Conservation (phyloP, 768 basidiomycete species). For the Tricholoma sp. region DNA sequence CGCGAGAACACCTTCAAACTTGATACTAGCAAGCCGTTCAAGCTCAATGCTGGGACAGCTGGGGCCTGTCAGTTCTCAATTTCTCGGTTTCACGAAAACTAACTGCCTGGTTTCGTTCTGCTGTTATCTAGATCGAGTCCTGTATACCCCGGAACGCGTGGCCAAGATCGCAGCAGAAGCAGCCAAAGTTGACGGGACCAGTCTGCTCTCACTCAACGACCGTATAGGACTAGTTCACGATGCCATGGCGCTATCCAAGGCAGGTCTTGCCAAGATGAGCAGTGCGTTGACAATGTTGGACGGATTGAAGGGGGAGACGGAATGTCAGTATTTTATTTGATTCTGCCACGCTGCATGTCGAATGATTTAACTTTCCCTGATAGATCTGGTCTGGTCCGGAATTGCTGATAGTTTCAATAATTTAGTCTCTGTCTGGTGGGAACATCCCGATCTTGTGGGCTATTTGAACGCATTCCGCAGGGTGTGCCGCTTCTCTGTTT, state of each 20-base stretch:
- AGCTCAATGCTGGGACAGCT: slow-evolving; percentile 83
- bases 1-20: slow-evolving; percentile 67
- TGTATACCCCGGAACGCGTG: slow-evolving; percentile 79
- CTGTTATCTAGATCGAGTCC: slow-evolving; percentile 62
- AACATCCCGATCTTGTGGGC: slow-evolving; percentile 50
- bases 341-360: background rate
- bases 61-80: slow-evolving; percentile 70
- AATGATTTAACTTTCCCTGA: background rate
- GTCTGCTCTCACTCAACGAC: slow-evolving; percentile 74
- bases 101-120: slow-evolving; percentile 3
- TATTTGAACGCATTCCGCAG: slow-evolving; percentile 55
- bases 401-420: slow-evolving; percentile 51
- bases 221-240: slow-evolving; percentile 88
- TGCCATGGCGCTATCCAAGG: slow-evolving; percentile 70
- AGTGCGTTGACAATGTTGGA: slow-evolving; percentile 73
- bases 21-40: slow-evolving; percentile 74
- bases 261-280: slow-evolving; percentile 74
- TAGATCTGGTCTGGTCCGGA: slow-evolving; percentile 80
- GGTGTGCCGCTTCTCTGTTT: slow-evolving; percentile 31
- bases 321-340: slow-evolving; percentile 47
- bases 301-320: slow-evolving; percentile 66
- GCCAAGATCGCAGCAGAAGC: slow-evolving; percentile 77
- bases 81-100: background rate
- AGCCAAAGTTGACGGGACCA: slow-evolving; percentile 32
- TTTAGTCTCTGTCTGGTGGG: slow-evolving; percentile 77